Percentiles rank a stretch among this genome's conserved stretches.
Conservation (phyloP, 768 basidiomycete genomes). For the Strobilomyces confusus region DNA sequence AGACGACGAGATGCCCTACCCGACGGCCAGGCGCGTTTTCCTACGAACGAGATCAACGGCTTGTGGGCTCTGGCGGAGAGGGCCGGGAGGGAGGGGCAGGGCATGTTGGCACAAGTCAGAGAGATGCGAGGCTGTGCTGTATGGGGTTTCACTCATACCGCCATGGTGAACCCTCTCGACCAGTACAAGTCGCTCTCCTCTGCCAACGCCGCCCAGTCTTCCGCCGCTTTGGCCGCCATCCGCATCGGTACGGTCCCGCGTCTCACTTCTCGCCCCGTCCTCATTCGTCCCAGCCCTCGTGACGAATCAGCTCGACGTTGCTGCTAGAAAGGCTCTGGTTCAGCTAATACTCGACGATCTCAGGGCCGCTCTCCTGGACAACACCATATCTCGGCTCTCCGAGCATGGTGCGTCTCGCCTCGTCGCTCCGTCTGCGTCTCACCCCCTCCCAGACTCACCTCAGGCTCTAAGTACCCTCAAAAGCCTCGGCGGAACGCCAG, state of each 20-base stretch:
- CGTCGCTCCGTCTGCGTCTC: not conserved
- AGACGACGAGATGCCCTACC: conserved; percentile 28
- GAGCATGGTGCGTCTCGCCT: conserved; percentile 45
- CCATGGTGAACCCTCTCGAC: conserved; percentile 15
- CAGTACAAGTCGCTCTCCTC: conserved; percentile 20
- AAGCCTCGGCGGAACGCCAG: conserved; percentile 64
- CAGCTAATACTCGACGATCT: conserved; percentile 60
- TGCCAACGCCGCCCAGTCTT: conserved; percentile 3
- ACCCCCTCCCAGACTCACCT: conserved; percentile 49
- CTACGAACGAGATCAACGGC: conserved; percentile 61
- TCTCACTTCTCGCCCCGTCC: conserved; percentile 6
- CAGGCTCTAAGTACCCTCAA: conserved; percentile 71
- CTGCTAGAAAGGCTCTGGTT: conserved; percentile 52
- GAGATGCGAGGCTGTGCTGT: conserved; percentile 20
- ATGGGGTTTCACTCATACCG: not conserved
- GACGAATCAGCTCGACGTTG: conserved; percentile 30
- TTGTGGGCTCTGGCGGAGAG: conserved; percentile 44
- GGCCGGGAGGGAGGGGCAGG: conserved; percentile 29
- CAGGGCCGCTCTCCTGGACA: conserved; percentile 30
- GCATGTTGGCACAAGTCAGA: no score
- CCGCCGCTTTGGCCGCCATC: conserved; percentile 14
- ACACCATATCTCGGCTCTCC: conserved; percentile 46
- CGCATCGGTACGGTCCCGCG: conserved; percentile 10
- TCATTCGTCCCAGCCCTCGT: conserved; percentile 15
- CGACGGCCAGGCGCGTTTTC: conserved; percentile 50